Evolutionary conservation across 2,329 filamentous ascomycete genomes (phyloP).

Genomic region (Sordariomycetes sp.): DNA sequence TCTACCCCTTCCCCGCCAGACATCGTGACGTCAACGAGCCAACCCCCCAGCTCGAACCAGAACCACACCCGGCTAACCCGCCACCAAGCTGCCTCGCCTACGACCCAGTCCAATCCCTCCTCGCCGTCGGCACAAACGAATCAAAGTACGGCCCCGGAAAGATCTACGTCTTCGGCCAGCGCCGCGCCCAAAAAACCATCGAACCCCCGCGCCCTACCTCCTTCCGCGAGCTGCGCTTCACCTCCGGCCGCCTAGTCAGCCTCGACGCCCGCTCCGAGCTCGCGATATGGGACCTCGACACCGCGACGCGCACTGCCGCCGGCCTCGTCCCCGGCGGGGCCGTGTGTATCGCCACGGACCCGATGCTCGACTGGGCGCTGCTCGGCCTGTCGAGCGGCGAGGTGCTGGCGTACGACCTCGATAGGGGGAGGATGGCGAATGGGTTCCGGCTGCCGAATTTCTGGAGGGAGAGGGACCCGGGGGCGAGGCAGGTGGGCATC

Average conservation of each 20-base stretch:
- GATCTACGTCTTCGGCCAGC: conserved; percentile 79
- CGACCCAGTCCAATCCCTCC: conserved; percentile 83
- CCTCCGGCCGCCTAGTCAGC: conserved; percentile 70
- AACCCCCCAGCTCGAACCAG: not conserved
- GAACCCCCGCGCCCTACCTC: conserved; percentile 59
- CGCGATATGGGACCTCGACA: conserved; percentile 67
- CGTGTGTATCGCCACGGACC: conserved; percentile 65
- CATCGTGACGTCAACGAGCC: conserved; percentile 2
- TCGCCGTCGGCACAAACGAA: conserved; percentile 84
- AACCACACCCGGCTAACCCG: not conserved
- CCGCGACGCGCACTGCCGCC: conserved; percentile 50
- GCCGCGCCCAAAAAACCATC: conserved; percentile 65
- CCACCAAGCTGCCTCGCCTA: conserved; percentile 58
- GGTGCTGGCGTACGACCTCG: conserved; percentile 83
- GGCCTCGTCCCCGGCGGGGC: conserved; percentile 69
- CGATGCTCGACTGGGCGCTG: conserved; percentile 86
- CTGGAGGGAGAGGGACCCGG: conserved; percentile 63
- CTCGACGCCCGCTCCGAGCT: conserved; percentile 81
- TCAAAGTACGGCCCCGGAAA: conserved; percentile 75
- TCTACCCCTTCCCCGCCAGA: not conserved
- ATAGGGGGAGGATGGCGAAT: conserved; percentile 56
- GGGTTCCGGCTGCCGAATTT: conserved; percentile 78
- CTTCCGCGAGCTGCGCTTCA: conserved; percentile 69
- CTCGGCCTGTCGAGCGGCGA: conserved; percentile 75
- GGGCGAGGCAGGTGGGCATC: conserved; percentile 45